A percentile compares a stretch with the other conserved stretches of the same genome.
Conservation (phyloP, 345 rosid species). For the Pistacia vera region DNA sequence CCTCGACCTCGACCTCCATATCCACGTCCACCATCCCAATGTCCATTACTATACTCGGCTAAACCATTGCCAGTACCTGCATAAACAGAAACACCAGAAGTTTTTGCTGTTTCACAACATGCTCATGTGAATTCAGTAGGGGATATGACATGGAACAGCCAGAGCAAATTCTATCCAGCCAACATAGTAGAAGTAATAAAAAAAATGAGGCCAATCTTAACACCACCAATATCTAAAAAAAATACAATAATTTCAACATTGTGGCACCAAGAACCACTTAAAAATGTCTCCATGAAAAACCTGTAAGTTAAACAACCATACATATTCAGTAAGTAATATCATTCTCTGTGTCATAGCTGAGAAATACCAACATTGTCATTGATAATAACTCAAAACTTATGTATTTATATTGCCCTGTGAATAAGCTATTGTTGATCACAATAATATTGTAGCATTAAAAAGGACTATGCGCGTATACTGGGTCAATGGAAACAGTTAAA, state of each 20-base stretch:
- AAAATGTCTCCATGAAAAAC: neutral
- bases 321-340: neutral
- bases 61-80: constrained; percentile 28
- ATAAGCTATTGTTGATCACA: neutral
- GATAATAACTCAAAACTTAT: neutral
- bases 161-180: neutral
- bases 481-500: neutral
- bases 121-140: neutral
- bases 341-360: neutral
- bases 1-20: constrained; percentile 28
- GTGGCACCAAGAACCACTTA: neutral
- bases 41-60: constrained; percentile 24
- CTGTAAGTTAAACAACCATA: neutral
- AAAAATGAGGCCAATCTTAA: neutral
- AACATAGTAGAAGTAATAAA: neutral
- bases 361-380: neutral
- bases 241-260: neutral
- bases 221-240: neutral
- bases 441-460: neutral
- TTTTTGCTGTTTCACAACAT: neutral
- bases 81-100: neutral
- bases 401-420: neutral
- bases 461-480: no score
- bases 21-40: constrained; percentile 20
- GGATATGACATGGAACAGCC: neutral